Percentiles rank a stretch among this genome's conserved stretches.
Evolutionary conservation across 371 early-diverging fungal genomes (phyloP).

Genomic region (Syncephalastrum contaminatum): DNA sequence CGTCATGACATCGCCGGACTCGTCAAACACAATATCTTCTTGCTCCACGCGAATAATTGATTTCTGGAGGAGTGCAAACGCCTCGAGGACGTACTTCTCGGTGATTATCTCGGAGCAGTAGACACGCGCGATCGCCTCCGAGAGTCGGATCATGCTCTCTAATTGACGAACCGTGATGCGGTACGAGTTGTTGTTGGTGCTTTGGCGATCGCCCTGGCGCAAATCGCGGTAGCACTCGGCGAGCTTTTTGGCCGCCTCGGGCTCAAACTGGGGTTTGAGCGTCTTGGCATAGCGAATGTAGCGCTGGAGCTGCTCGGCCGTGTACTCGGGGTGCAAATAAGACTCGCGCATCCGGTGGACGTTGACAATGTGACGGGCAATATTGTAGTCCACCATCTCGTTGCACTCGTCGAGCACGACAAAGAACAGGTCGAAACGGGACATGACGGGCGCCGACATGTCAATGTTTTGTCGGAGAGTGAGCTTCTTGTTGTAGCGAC

Average conservation of each 20-base stretch:
- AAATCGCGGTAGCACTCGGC: conserved; percentile 90
- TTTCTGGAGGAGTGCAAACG: conserved; percentile 85
- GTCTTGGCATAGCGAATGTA: conserved; percentile 92
- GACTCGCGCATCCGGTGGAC: conserved; percentile 84
- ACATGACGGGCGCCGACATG: conserved; percentile 99
- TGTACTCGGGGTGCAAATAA: conserved; percentile 69
- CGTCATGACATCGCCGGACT: conserved; percentile 29
- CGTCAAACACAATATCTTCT: conserved; percentile 81
- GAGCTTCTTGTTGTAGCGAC: conserved; percentile 94
- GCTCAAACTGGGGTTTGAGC: conserved; percentile 74
- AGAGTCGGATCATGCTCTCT: conserved; percentile 96
- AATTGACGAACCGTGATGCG: conserved; percentile 99
- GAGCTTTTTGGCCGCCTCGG: conserved; percentile 78
- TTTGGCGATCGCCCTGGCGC: conserved; percentile 87
- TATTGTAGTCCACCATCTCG: conserved; percentile 86
- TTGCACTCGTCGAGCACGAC: conserved; percentile 97
- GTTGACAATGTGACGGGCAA: conserved; percentile 94
- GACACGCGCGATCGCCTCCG: conserved; percentile 97
- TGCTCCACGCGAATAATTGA: conserved; percentile 93
- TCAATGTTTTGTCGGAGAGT: conserved; percentile 96
- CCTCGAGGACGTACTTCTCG: conserved; percentile 87
- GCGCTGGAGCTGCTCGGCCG: conserved; percentile 77
- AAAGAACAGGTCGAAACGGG: conserved; percentile 99
- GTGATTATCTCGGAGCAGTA: conserved; percentile 69
- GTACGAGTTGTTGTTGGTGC: conserved; percentile 75